These are phyloP conservation scores for Yamadazyma akitaensis DNA, from an alignment of 805 yeast species.

Conservation along the genomic window DNA sequence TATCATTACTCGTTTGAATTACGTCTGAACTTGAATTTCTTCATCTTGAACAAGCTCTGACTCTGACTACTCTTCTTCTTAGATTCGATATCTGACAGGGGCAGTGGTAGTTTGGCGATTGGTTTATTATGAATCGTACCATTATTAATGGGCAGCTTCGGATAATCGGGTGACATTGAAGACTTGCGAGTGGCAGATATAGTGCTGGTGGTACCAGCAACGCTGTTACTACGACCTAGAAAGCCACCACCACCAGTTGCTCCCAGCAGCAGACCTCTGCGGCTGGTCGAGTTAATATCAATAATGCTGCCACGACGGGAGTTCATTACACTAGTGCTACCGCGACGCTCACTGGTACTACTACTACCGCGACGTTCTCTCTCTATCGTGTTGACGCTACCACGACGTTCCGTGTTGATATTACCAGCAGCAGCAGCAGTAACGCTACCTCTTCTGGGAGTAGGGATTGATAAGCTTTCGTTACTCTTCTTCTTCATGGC, in stretches of 20 bases:
- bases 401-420: constrained; percentile 4
- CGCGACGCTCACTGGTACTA: background rate
- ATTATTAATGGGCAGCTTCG: constrained; percentile 15
- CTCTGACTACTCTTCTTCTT: constrained; percentile 7
- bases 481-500: constrained; percentile 3
- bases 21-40: constrained; percentile 30
- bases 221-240: constrained; percentile 1
- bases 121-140: constrained; percentile 1
- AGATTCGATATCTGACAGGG: constrained; percentile 15
- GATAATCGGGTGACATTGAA: constrained; percentile 11
- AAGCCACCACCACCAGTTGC: background rate
- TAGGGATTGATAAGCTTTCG: background rate
- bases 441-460: background rate
- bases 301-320: background rate
- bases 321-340: background rate
- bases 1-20: constrained; percentile 21
- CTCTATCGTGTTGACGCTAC: background rate
- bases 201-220: constrained; percentile 1
- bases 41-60: constrained; percentile 13
- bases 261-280: background rate
- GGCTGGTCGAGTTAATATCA: background rate
- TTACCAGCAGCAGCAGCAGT: background rate
- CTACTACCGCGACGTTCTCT: constrained; percentile 1
- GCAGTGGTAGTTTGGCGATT: constrained; percentile 15
- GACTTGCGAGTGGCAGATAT: background rate